Evolutionary conservation across 129 eudicot genomes (phyloP).

Genomic region (carrot (Daucus carota)): DNA sequence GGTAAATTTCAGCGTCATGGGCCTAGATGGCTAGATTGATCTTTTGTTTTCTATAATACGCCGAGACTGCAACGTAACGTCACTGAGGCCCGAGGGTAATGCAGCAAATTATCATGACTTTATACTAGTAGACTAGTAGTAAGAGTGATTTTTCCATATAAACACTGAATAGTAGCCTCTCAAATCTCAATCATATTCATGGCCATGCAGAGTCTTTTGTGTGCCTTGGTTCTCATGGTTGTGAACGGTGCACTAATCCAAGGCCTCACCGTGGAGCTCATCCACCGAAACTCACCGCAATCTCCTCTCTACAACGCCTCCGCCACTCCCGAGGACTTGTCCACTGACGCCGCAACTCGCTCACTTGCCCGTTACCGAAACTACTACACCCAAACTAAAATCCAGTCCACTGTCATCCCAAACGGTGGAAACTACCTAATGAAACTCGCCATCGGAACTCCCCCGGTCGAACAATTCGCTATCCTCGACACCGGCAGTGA

Average conservation of each 20-base stretch:
- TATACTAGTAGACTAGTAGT: too few relatives aligned
- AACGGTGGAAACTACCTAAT: neutral
- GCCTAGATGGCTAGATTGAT: too few relatives aligned
- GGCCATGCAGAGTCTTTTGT: neutral
- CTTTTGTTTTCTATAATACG: too few relatives aligned
- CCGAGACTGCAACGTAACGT: too few relatives aligned
- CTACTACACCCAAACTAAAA: neutral
- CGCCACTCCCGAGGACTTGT: neutral
- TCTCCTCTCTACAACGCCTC: neutral
- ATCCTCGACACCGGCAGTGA: neutral
- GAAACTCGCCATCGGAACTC: neutral
- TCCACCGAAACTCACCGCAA: neutral
- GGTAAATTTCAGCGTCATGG: too few relatives aligned
- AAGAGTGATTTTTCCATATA: neutral
- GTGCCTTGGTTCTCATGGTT: neutral
- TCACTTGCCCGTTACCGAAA: neutral
- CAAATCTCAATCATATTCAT: too few relatives aligned
- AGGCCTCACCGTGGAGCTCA: neutral
- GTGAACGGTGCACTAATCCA: neutral
- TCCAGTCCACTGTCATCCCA: slow-evolving; percentile 3
- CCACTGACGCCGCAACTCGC: neutral
- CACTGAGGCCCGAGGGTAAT: too few relatives aligned
- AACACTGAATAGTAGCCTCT: too few relatives aligned
- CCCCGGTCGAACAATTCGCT: neutral
- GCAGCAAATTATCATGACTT: too few relatives aligned